A percentile compares a stretch with the other conserved stretches of the same genome.
Conservation (phyloP, 2,329 filamentous ascomycete genomes). For the Exophiala sp. region DNA sequence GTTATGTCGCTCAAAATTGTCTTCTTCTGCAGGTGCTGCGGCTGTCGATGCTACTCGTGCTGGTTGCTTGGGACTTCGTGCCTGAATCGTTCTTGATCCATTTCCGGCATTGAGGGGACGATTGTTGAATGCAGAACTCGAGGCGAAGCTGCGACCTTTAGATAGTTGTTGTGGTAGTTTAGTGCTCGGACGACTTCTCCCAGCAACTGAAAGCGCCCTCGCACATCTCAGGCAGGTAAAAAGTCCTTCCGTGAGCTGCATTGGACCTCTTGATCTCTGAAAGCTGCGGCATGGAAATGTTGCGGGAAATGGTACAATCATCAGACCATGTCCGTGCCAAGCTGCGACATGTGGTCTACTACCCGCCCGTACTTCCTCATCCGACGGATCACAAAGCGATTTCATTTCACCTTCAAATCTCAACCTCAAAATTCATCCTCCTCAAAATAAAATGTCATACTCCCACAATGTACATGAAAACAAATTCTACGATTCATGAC, state of each 20-base stretch:
- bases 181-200: slow-evolving; percentile 5
- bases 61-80: slow-evolving; percentile 9
- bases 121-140: slow-evolving; percentile 15
- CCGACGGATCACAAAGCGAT: no score
- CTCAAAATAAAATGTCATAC: no score
- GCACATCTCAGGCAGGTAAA: slow-evolving; percentile 25
- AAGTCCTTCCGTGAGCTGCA: slow-evolving; percentile 15
- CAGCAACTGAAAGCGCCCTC: slow-evolving; percentile 17
- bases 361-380: no score
- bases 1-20: slow-evolving; percentile 26
- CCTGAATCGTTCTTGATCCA: slow-evolving; percentile 3
- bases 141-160: slow-evolving; percentile 16
- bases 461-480: no score
- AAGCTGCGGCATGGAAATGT: neutral
- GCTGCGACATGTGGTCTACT: no score
- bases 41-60: slow-evolving; percentile 19
- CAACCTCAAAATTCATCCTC: no score
- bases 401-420: no score
- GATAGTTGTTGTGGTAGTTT: slow-evolving; percentile 9
- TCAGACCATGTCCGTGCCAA: neutral
- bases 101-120: slow-evolving; percentile 7
- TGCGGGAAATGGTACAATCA: neutral
- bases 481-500: no score
- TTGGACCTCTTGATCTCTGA: neutral
- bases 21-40: slow-evolving; percentile 17